Evolutionary conservation across 2,329 filamentous ascomycete species (phyloP).

Genomic region (Mycosphaerella arachidis): DNA sequence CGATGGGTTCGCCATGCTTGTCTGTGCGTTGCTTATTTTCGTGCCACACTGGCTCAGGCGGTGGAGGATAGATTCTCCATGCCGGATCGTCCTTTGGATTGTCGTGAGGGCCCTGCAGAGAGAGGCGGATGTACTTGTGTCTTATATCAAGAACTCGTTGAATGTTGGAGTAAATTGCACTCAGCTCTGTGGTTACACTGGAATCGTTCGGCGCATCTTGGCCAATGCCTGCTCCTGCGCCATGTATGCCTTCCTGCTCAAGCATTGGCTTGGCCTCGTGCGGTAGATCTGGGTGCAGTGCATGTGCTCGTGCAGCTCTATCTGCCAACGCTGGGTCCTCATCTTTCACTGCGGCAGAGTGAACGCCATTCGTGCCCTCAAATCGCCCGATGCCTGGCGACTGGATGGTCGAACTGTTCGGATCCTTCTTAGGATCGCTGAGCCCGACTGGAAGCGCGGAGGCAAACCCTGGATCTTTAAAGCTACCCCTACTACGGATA

Average conservation of each 20-base stretch:
- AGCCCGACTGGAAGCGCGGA: conserved; percentile 35
- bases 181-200: conserved; percentile 77
- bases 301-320: conserved; percentile 46
- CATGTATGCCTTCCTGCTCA: conserved; percentile 53
- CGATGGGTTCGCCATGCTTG: conserved; percentile 2
- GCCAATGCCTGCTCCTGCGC: conserved; percentile 56
- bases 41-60: conserved; percentile 86
- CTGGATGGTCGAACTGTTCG: conserved; percentile 28
- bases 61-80: conserved; percentile 88
- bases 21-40: conserved; percentile 31
- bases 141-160: conserved; percentile 83
- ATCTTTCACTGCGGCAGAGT: not conserved
- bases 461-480: conserved; percentile 24
- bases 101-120: conserved; percentile 73
- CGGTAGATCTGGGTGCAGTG: conserved; percentile 48
- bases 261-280: conserved; percentile 55
- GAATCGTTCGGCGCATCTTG: conserved; percentile 68
- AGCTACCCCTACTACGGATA: conserved; percentile 40
- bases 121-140: conserved; percentile 82
- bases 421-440: conserved; percentile 31
- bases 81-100: conserved; percentile 80
- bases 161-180: conserved; percentile 82
- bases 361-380: conserved; percentile 19
- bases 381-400: conserved; percentile 30
- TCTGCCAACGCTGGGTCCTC: conserved; percentile 44